Conservation (phyloP, 192 early-diverging fungal species). For the Pilaira anomala region DNA sequence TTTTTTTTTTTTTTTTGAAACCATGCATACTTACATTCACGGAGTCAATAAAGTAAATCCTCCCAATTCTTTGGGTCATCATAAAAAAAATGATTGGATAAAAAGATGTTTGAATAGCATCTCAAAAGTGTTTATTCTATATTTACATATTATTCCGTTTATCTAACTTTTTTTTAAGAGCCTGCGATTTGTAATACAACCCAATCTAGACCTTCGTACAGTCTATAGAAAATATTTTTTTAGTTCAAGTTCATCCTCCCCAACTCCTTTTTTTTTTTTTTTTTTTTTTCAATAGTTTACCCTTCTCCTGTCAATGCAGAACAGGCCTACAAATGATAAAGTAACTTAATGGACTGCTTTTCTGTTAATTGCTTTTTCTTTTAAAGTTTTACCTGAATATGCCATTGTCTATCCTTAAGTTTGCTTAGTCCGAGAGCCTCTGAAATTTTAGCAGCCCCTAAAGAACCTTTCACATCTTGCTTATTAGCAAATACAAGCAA, state of each 20-base stretch:
- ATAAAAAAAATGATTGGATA: no score
- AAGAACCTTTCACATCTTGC: constrained; percentile 62
- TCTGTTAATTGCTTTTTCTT: no score
- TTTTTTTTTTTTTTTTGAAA: no score
- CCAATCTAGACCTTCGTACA: constrained; percentile 61
- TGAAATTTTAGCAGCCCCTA: constrained; percentile 61
- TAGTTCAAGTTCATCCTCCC: background rate
- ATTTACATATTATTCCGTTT: no score
- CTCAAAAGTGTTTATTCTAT: no score
- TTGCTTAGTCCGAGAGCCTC: constrained; percentile 54
- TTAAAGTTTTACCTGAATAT: constrained; percentile 54
- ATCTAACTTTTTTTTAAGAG: no score
- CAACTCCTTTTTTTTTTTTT: no score
- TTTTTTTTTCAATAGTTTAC: constrained; percentile 31
- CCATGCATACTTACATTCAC: no score
- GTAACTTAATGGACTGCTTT: no score
- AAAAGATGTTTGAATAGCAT: no score
- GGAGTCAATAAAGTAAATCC: no score
- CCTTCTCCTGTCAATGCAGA: constrained; percentile 67
- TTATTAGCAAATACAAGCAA: constrained; percentile 69
- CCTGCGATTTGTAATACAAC: constrained; percentile 49
- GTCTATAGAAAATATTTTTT: constrained; percentile 23
- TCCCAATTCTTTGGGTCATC: no score
- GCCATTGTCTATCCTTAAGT: constrained; percentile 67
- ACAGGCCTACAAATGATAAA: constrained; percentile 43